phyloP scores from a whole-genome alignment of 116 monocot species.

The Iris pallida region DNA sequence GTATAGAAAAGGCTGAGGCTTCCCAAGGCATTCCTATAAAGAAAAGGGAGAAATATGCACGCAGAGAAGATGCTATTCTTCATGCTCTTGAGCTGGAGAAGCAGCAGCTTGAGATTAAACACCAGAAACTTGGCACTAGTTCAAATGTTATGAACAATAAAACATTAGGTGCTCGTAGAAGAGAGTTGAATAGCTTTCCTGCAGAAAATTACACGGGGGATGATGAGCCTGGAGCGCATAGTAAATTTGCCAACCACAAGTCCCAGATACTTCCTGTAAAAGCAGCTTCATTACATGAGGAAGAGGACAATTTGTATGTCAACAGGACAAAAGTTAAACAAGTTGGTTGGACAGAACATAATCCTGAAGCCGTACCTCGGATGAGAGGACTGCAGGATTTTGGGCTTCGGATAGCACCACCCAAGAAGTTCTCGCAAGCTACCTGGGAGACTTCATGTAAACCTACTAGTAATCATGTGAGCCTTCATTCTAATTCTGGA shows the following conservation, averaged over 20 bases:
- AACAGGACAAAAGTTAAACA: no score
- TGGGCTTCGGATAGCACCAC: conserved; percentile 27
- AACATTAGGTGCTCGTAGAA: conserved; percentile 20
- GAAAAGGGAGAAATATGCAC: conserved; percentile 96
- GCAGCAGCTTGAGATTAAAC: conserved; percentile 34
- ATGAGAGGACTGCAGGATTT: conserved; percentile 40
- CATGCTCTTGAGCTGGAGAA: conserved; percentile 94
- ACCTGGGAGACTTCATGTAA: conserved; percentile 23
- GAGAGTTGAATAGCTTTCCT: conserved; percentile 23
- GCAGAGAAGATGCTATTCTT: conserved; percentile 94
- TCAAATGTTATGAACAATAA: conserved; percentile 23
- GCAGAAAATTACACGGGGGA: conserved; percentile 18
- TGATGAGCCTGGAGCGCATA: conserved; percentile 21
- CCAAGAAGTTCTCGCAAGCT: conserved; percentile 23
- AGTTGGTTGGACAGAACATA: not conserved
- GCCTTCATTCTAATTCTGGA: conserved; percentile 17
- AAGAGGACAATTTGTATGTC: conserved; percentile 6
- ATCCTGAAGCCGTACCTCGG: conserved; percentile 17
- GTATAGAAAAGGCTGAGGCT: conserved; percentile 89
- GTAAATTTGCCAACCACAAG: conserved; percentile 27
- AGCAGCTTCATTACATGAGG: conserved; percentile 23
- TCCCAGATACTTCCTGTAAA: conserved; percentile 19
- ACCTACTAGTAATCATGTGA: conserved; percentile 20
- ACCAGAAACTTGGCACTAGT: conserved; percentile 14
- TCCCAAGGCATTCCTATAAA: conserved; percentile 69